Conservation (phyloP, 176 grass and related monocot genomes). For the Ensete ventricosum region DNA sequence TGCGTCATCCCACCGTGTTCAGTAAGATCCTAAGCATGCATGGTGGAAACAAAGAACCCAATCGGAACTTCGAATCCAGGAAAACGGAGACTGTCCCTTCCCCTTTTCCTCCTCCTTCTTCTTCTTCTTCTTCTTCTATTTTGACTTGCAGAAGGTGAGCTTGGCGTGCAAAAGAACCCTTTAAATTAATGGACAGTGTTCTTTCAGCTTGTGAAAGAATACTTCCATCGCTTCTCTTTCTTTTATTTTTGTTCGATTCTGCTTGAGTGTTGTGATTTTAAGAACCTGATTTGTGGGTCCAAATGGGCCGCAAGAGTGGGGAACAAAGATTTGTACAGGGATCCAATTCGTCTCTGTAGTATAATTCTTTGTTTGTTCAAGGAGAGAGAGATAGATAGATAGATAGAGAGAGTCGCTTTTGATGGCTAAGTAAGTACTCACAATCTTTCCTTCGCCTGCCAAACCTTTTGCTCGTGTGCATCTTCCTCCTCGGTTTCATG, state of each 20-base stretch:
- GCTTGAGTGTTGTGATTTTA: neutral
- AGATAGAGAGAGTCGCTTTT: too few relatives aligned
- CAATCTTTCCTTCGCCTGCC: too few relatives aligned
- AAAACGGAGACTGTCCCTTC: neutral
- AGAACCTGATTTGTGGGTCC: neutral
- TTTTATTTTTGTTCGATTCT: neutral
- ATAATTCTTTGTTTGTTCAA: conserved; percentile 8
- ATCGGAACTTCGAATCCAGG: neutral
- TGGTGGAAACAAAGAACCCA: too few relatives aligned
- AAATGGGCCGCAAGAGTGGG: neutral
- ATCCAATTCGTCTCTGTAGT: conserved; percentile 5
- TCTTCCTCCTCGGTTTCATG: too few relatives aligned
- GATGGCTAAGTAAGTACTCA: too few relatives aligned
- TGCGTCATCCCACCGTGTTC: neutral
- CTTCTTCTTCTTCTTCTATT: neutral
- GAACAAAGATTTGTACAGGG: conserved; percentile 10
- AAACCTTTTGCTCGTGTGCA: too few relatives aligned
- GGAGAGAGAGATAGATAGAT: neutral
- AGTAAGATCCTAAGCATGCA: neutral
- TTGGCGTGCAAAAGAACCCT: neutral
- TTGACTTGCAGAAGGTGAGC: neutral
- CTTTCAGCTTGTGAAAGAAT: neutral
- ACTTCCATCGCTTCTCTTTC: neutral
- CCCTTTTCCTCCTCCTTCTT: neutral
- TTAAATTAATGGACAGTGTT: neutral